phyloP scores from a whole-genome alignment of 164 flowering plant species.

The Stephania cephalantha region DNA sequence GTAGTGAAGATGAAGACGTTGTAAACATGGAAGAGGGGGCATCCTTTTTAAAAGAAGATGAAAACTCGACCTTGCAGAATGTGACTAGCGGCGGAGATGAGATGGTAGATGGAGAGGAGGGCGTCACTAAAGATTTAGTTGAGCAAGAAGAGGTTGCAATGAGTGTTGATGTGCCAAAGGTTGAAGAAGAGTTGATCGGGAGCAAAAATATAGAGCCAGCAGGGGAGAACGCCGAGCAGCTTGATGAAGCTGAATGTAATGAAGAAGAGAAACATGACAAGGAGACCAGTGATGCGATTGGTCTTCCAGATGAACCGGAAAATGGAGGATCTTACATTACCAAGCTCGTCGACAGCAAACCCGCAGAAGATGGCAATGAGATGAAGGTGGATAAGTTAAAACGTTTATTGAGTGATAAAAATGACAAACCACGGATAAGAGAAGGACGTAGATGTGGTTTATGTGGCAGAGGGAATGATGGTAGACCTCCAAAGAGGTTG shows the following conservation, averaged over 20 bases:
- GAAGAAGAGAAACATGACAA: conserved; percentile 17
- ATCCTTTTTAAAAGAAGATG: conserved; percentile 15
- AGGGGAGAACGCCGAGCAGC: conserved; percentile 16
- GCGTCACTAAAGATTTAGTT: conserved; percentile 1
- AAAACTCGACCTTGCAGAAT: conserved; percentile 6
- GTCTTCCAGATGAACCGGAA: conserved; percentile 11
- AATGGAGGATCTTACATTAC: conserved; percentile 13
- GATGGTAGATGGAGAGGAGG: conserved; percentile 15
- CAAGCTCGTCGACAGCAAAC: conserved; percentile 13
- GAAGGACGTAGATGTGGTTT: conserved; percentile 90
- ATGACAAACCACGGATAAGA: conserved; percentile 33
- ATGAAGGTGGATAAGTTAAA: conserved; percentile 20
- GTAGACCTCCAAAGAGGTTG: conserved; percentile 81
- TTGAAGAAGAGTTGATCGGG: conserved; percentile 16
- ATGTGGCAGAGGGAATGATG: conserved; percentile 88
- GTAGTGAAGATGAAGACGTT: conserved; percentile 14
- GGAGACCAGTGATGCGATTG: conserved; percentile 17
- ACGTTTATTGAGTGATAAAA: conserved; percentile 14
- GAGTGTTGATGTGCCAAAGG: background rate
- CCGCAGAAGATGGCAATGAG: conserved; percentile 23
- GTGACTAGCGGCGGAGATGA: conserved; percentile 17
- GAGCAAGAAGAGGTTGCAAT: conserved; percentile 18
- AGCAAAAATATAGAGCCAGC: conserved; percentile 18
- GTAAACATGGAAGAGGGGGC: conserved; percentile 13
- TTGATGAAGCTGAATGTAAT: conserved; percentile 18